These are phyloP conservation scores for Elsinoe perseae DNA, from an alignment of 2,329 filamentous ascomycete species.

Conservation along the genomic window DNA sequence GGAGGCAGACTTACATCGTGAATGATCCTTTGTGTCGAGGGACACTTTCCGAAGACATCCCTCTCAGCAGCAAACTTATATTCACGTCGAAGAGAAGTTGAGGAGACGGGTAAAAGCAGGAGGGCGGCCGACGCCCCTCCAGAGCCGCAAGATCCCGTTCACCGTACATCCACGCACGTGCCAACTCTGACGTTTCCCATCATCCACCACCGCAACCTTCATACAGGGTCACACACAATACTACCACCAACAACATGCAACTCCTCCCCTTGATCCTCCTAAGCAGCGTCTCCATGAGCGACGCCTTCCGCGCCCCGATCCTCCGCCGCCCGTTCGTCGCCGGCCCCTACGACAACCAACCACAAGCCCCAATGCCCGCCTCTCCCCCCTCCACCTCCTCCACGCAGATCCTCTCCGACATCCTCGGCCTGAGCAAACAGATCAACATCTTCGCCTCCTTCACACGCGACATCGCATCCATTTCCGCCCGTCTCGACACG, in stretches of 20 bases:
- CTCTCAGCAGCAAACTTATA: too few relatives aligned
- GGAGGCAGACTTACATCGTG: background rate
- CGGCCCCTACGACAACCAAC: background rate
- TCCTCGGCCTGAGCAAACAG: constrained; percentile 67
- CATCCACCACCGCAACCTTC: background rate
- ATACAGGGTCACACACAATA: background rate
- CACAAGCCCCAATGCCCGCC: constrained; percentile 1
- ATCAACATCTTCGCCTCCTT: constrained; percentile 82
- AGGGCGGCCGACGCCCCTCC: background rate
- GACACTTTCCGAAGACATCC: too few relatives aligned
- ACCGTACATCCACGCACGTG: constrained; percentile 8
- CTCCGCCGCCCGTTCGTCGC: constrained; percentile 12
- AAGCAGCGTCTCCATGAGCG: background rate
- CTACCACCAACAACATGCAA: background rate
- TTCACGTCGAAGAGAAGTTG: background rate
- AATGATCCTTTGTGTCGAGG: too few relatives aligned
- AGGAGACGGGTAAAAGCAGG: background rate
- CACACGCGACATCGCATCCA: constrained; percentile 64
- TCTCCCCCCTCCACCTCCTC: constrained; percentile 16
- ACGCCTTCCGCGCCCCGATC: constrained; percentile 2
- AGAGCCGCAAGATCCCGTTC: constrained; percentile 8
- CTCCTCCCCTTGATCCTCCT: background rate
- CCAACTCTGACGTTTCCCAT: background rate
- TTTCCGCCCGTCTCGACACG: constrained; percentile 62
- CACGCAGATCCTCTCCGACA: constrained; percentile 61